A percentile compares a stretch with the other conserved stretches of the same genome.
Evolutionary conservation across 495 filamentous ascomycete genomes (phyloP).

Genomic region (Pseudevernia furfuracea): DNA sequence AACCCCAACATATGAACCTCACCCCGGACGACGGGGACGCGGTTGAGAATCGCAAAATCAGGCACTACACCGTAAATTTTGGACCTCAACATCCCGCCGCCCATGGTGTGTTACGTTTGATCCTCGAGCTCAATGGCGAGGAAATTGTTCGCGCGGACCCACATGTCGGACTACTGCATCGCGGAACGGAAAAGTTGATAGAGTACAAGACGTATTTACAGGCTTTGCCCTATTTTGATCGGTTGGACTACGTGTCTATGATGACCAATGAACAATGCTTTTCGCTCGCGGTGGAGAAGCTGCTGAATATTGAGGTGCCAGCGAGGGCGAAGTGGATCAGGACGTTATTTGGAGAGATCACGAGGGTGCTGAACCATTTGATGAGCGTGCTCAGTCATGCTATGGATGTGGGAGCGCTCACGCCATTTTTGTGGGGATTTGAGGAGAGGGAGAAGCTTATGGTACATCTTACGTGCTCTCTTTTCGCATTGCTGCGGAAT

Average conservation of each 20-base stretch:
- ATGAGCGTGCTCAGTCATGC: conserved; percentile 98
- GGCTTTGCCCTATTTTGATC: conserved; percentile 97
- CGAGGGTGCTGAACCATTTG: conserved; percentile 89
- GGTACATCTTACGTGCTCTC: no score
- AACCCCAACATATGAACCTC: conserved; percentile 36
- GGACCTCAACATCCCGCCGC: conserved; percentile 98
- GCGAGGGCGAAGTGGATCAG: conserved; percentile 95
- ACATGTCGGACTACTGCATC: conserved; percentile 91
- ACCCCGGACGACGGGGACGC: conserved; percentile 43
- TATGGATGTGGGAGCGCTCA: conserved; percentile 98
- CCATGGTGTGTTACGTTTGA: conserved; percentile 95
- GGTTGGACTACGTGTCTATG: conserved; percentile 98
- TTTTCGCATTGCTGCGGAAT: no score
- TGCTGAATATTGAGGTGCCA: conserved; percentile 94
- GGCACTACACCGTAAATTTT: conserved; percentile 99
- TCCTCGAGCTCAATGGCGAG: conserved; percentile 95
- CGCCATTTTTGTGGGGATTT: conserved; percentile 98
- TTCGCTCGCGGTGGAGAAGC: conserved; percentile 90
- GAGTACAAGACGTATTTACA: conserved; percentile 99
- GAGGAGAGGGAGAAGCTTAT: conserved; percentile 99
- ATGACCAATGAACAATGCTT: conserved; percentile 99
- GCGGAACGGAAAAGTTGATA: conserved; percentile 99
- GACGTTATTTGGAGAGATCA: conserved; percentile 94
- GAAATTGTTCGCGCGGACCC: conserved; percentile 95
- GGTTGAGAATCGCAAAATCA: conserved; percentile 71